Conservation (phyloP, 176 grass and related monocot genomes). For the Stipa capillata region DNA sequence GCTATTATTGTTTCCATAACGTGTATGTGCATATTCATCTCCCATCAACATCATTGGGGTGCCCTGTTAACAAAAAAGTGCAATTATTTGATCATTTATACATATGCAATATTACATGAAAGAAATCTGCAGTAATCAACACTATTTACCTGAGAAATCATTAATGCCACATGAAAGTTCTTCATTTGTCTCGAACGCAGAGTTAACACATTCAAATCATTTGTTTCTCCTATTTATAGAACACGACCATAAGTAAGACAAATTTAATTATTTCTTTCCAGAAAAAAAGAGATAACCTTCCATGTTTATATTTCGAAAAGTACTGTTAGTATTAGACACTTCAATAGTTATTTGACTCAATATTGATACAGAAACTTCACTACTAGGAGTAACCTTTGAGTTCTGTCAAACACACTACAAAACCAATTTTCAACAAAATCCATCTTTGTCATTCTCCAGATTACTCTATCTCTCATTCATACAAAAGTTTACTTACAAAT, state of each 20-base stretch:
- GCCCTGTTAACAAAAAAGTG: slow-evolving; percentile 55
- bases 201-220: slow-evolving; percentile 61
- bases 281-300: background rate
- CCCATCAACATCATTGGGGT: slow-evolving; percentile 99
- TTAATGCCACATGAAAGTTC: slow-evolving; percentile 86
- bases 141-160: slow-evolving; percentile 88
- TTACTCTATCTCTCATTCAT: background rate
- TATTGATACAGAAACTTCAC: background rate
- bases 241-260: background rate
- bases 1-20: slow-evolving; percentile 97
- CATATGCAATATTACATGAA: background rate
- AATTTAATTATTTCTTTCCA: background rate
- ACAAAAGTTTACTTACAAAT: background rate
- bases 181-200: slow-evolving; percentile 92
- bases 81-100: slow-evolving; percentile 5
- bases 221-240: slow-evolving; percentile 62
- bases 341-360: background rate
- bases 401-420: slow-evolving; percentile 14
- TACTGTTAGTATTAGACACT: background rate
- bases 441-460: background rate
- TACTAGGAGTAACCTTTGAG: background rate
- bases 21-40: slow-evolving; percentile 95
- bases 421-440: slow-evolving; percentile 4
- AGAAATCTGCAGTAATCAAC: slow-evolving; percentile 5
- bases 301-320: slow-evolving; percentile 16